phyloP scores from a whole-genome alignment of 176 grass and related monocot species.

The Hordeum marinum region DNA sequence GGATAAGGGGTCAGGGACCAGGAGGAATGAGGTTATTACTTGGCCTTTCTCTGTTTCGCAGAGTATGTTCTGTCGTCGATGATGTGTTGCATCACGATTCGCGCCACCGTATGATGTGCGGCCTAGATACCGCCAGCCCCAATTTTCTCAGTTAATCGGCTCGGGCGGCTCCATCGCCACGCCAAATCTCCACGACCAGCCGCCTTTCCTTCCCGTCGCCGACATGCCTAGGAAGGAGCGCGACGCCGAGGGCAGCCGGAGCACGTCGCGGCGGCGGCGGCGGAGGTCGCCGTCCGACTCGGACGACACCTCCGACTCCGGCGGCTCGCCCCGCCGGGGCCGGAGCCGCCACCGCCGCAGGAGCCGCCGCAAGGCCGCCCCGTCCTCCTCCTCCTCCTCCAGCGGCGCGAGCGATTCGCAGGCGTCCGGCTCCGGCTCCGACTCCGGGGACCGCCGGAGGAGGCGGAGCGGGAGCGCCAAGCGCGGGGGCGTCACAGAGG shows the following conservation, averaged over 20 bases:
- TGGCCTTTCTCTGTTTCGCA: too few species aligned
- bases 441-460: slow-evolving; percentile 17
- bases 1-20: too few species aligned
- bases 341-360: slow-evolving; percentile 31
- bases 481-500: slow-evolving; percentile 67
- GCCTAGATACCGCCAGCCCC: neutral
- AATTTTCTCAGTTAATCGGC: neutral
- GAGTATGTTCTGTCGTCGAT: neutral
- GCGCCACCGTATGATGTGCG: neutral
- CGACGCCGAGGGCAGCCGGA: slow-evolving; percentile 5
- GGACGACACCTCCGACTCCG: slow-evolving; percentile 11
- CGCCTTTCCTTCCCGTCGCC: neutral
- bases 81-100: neutral
- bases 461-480: slow-evolving; percentile 8
- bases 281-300: slow-evolving; percentile 40
- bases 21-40: too few species aligned
- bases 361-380: slow-evolving; percentile 33
- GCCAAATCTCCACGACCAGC: neutral
- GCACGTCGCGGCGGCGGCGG: slow-evolving; percentile 38
- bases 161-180: neutral
- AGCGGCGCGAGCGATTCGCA: slow-evolving; percentile 40
- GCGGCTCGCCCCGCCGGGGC: slow-evolving; percentile 18
- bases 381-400: slow-evolving; percentile 47
- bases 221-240: slow-evolving; percentile 47
- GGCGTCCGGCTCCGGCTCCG: slow-evolving; percentile 50